These are phyloP conservation scores for Lactarius hatsudake DNA, from an alignment of 768 basidiomycete genomes.

Conservation along the genomic window DNA sequence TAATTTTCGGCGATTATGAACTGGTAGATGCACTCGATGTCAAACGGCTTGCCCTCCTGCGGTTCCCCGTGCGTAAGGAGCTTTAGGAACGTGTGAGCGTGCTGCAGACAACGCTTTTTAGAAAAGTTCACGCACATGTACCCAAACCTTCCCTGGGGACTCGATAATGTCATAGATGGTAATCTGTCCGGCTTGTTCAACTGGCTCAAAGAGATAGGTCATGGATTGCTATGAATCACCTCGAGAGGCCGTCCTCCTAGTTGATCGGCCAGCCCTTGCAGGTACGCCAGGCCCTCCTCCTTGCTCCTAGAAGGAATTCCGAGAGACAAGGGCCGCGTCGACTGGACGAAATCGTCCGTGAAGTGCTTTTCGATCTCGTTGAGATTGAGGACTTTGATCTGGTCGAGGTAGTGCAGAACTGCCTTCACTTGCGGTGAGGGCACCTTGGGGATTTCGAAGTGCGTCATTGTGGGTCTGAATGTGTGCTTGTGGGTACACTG, in stretches of 20 bases:
- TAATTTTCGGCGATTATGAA: slow-evolving; percentile 5
- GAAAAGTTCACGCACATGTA: background rate
- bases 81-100: background rate
- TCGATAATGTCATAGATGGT: slow-evolving; percentile 12
- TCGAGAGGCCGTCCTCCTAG: slow-evolving; percentile 5
- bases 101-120: background rate
- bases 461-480: background rate
- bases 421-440: background rate
- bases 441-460: too few species aligned
- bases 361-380: background rate
- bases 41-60: slow-evolving; percentile 4
- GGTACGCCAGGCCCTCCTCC: slow-evolving; percentile 15
- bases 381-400: slow-evolving; percentile 5
- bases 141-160: slow-evolving; percentile 1
- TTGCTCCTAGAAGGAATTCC: slow-evolving; percentile 1
- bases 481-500: background rate
- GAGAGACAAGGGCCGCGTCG: background rate
- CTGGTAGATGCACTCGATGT: slow-evolving; percentile 13
- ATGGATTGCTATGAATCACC: background rate
- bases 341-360: slow-evolving; percentile 17
- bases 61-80: slow-evolving; percentile 4
- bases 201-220: background rate
- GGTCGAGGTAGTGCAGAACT: slow-evolving; percentile 13
- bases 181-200: background rate
- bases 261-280: background rate